A percentile compares a stretch with the other conserved stretches of the same genome.
phyloP scores from a whole-genome alignment of 306 rosid species.

The Cucumis hystrix region DNA sequence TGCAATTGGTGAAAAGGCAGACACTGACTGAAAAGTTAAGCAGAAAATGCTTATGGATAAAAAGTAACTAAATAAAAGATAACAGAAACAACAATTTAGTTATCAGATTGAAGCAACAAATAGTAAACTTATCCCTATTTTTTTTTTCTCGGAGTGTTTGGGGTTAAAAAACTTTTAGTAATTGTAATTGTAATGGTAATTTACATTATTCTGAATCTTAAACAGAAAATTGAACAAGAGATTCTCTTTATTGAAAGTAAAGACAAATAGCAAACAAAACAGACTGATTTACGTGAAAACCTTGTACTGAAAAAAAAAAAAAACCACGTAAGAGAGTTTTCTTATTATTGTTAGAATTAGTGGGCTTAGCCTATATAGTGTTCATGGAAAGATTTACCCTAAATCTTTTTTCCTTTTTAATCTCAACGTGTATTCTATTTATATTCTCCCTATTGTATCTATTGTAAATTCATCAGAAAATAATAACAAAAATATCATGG shows the following conservation, averaged over 20 bases:
- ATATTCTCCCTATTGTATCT: too few relatives aligned
- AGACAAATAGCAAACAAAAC: too few relatives aligned
- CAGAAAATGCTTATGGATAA: neutral
- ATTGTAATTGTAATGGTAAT: neutral
- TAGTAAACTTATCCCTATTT: neutral
- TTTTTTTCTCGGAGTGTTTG: neutral
- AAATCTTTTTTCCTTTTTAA: too few relatives aligned
- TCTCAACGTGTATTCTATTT: too few relatives aligned
- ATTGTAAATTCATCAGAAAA: too few relatives aligned
- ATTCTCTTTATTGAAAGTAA: neutral
- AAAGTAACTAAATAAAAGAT: neutral
- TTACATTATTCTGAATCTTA: neutral
- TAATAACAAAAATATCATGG: too few relatives aligned
- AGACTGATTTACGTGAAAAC: too few relatives aligned
- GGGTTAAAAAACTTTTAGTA: neutral
- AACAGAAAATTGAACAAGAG: neutral
- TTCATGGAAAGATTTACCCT: too few relatives aligned
- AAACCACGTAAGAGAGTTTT: too few relatives aligned
- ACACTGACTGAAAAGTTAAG: conserved; percentile 51
- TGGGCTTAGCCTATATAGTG: too few relatives aligned
- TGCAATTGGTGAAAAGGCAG: conserved; percentile 72
- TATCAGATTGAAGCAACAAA: neutral
- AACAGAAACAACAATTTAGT: neutral
- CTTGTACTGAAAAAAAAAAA: too few relatives aligned
- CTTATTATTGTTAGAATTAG: too few relatives aligned